Percentiles rank a stretch among this genome's conserved stretches.
phyloP scores from a whole-genome alignment of 1,284 basidiomycete genomes.

The Cutaneotrichosporon sp. region DNA sequence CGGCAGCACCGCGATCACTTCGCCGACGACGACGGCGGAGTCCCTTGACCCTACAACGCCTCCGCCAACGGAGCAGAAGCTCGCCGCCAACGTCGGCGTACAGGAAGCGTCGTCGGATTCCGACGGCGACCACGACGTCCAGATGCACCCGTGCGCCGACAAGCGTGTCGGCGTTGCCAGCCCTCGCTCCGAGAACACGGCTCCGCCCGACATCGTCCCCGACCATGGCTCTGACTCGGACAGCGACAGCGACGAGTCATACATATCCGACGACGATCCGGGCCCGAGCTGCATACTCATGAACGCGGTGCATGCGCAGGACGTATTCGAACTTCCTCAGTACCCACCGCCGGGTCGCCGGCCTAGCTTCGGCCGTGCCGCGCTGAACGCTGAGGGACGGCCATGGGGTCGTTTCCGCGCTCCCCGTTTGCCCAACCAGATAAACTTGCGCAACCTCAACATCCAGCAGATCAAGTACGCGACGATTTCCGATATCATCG shows the following conservation, averaged over 20 bases:
- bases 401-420: slow-evolving; percentile 37
- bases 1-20: slow-evolving; percentile 33
- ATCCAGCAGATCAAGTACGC: slow-evolving; percentile 71
- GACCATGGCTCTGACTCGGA: slow-evolving; percentile 13
- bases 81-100: not conserved
- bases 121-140: slow-evolving; percentile 35
- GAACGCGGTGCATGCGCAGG: slow-evolving; percentile 49
- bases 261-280: slow-evolving; percentile 30
- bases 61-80: slow-evolving; percentile 1
- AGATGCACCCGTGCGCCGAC: slow-evolving; percentile 49
- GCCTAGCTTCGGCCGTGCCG: slow-evolving; percentile 15
- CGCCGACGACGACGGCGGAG: slow-evolving; percentile 22
- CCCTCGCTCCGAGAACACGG: not conserved
- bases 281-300: slow-evolving; percentile 46
- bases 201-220: slow-evolving; percentile 10
- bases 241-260: slow-evolving; percentile 15
- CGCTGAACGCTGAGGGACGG: slow-evolving; percentile 6
- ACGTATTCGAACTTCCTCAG: slow-evolving; percentile 48
- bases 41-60: slow-evolving; percentile 14
- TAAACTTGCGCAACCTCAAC: slow-evolving; percentile 52
- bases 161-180: slow-evolving; percentile 28
- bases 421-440: slow-evolving; percentile 45
- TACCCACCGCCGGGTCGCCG: slow-evolving; percentile 25
- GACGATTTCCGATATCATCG: slow-evolving; percentile 80
- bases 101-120: slow-evolving; percentile 9